Conservation (phyloP, 495 filamentous ascomycete species). For the Symbiotaphrina buchneri region DNA sequence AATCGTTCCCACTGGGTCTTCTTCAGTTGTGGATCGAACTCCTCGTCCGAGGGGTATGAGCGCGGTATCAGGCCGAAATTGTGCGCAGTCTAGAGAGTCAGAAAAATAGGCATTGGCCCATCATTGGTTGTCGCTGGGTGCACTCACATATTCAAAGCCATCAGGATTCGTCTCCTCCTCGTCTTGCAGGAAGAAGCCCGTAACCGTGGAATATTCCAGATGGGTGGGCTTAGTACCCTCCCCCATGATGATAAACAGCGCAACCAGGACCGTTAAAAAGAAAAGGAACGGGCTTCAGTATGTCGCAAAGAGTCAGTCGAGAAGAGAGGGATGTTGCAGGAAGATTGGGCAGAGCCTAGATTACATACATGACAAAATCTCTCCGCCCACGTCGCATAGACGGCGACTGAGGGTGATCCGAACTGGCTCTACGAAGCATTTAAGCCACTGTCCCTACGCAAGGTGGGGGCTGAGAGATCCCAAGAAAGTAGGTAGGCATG, state of each 20-base stretch:
- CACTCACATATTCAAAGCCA: slow-evolving; percentile 40
- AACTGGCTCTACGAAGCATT: no score
- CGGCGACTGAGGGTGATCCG: no score
- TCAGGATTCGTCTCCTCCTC: slow-evolving; percentile 32
- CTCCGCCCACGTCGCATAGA: no score
- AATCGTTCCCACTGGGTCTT: slow-evolving; percentile 48
- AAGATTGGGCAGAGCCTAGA: no score
- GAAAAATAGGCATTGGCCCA: not conserved
- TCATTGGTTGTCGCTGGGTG: not conserved
- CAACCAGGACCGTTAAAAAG: no score
- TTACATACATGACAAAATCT: no score
- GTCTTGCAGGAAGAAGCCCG: slow-evolving; percentile 53
- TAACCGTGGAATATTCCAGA: slow-evolving; percentile 41
- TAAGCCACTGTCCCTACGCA: no score
- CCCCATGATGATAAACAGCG: not conserved
- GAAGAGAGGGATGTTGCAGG: no score
- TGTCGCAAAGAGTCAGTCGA: no score
- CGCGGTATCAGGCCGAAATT: slow-evolving; percentile 48
- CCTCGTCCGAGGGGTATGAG: slow-evolving; percentile 17
- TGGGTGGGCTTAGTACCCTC: slow-evolving; percentile 10
- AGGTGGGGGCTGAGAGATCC: no score
- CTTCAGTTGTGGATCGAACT: slow-evolving; percentile 13
- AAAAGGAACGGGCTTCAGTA: no score
- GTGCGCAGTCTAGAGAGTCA: slow-evolving; percentile 8
- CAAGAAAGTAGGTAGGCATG: no score